A percentile compares a stretch with the other conserved stretches of the same genome.
These are phyloP conservation scores for Epichloe gansuensis DNA, from an alignment of 2,329 filamentous ascomycete species.

Conservation along the genomic window DNA sequence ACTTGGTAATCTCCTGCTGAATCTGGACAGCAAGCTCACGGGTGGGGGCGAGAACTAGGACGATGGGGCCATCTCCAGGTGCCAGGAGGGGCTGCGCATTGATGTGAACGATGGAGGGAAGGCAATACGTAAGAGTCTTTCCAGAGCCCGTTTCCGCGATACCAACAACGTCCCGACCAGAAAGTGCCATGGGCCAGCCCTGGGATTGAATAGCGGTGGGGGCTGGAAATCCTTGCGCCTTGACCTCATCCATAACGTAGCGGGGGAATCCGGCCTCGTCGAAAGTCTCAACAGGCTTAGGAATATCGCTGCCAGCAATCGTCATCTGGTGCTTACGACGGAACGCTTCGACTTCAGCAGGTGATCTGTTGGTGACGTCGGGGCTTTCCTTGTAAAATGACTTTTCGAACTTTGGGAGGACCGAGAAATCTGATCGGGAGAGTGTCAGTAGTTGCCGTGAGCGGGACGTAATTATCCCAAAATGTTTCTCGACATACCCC, in stretches of 20 bases:
- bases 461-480: not conserved
- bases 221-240: constrained; percentile 87
- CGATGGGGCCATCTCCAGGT: constrained; percentile 90
- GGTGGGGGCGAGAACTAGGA: constrained; percentile 88
- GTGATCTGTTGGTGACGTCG: constrained; percentile 59
- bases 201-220: constrained; percentile 96
- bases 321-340: constrained; percentile 76
- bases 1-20: constrained; percentile 96
- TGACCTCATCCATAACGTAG: constrained; percentile 97
- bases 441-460: constrained; percentile 12
- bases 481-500: constrained; percentile 49
- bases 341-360: constrained; percentile 76
- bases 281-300: constrained; percentile 91
- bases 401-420: constrained; percentile 95
- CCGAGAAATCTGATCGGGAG: constrained; percentile 47
- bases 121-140: constrained; percentile 97
- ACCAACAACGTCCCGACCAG: constrained; percentile 94
- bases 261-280: constrained; percentile 94
- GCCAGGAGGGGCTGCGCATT: constrained; percentile 95
- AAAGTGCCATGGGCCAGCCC: constrained; percentile 97
- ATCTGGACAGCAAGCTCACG: constrained; percentile 98
- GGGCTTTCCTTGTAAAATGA: constrained; percentile 97
- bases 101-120: constrained; percentile 97
- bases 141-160: constrained; percentile 98
- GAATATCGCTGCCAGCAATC: constrained; percentile 66